Percentiles rank a stretch among this genome's conserved stretches.
Conservation (phyloP, 345 rosid genomes). For the Gossypium stocksii region DNA sequence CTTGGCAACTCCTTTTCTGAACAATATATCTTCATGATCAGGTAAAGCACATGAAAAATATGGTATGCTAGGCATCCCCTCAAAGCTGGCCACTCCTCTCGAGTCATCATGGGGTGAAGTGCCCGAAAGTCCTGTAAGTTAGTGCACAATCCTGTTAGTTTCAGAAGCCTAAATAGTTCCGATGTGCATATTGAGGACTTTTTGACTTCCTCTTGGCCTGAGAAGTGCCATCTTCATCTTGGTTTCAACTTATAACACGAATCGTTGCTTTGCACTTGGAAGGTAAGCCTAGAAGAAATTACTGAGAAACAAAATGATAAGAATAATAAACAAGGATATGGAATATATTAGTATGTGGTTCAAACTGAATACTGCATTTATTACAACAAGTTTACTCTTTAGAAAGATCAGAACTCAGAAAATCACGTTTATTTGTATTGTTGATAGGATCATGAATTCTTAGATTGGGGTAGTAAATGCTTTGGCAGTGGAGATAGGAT, state of each 20-base stretch:
- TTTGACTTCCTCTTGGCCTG: background rate
- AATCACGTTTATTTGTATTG: background rate
- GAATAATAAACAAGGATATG: background rate
- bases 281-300: background rate
- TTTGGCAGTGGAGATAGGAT: background rate
- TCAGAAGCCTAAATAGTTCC: background rate
- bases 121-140: background rate
- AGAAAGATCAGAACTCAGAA: background rate
- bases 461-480: background rate
- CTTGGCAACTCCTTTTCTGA: background rate
- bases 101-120: background rate
- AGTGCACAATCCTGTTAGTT: background rate
- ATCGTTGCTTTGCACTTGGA: background rate
- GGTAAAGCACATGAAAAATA: background rate
- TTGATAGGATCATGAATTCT: background rate
- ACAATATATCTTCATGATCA: conserved; percentile 1
- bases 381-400: background rate
- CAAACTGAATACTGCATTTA: background rate
- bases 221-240: background rate
- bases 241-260: background rate
- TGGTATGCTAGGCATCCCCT: background rate
- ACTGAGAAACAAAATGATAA: background rate
- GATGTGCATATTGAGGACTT: background rate
- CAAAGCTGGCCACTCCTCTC: no score
- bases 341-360: background rate